Percentiles rank a stretch among this genome's conserved stretches.
These are phyloP conservation scores for Colletotrichum tabaci DNA, from an alignment of 2,329 filamentous ascomycete species.

Conservation along the genomic window DNA sequence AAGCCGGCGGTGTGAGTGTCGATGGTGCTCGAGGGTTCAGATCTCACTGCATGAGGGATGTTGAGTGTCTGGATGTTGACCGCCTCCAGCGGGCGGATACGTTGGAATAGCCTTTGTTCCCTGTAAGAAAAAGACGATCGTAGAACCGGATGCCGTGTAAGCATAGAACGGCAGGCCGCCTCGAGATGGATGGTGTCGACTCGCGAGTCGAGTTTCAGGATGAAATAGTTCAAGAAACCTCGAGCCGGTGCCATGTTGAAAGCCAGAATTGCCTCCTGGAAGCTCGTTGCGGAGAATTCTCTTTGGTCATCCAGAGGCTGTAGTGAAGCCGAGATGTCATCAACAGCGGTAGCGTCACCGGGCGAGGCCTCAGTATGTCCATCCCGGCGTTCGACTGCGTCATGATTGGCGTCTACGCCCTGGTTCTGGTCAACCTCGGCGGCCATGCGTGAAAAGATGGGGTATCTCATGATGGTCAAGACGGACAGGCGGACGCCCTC, in stretches of 20 bases:
- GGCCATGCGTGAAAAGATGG: not conserved
- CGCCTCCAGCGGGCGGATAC: not conserved
- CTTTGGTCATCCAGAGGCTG: not conserved
- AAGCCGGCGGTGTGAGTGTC: not conserved
- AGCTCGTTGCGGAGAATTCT: constrained; percentile 1
- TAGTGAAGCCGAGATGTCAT: too few species aligned
- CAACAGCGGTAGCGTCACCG: too few species aligned
- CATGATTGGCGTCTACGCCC: too few species aligned
- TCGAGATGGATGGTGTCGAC: not conserved
- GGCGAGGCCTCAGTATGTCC: too few species aligned
- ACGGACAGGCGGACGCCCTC: not conserved
- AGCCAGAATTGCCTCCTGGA: not conserved
- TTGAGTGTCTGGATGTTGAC: not conserved
- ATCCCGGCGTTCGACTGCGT: too few species aligned
- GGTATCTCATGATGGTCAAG: not conserved
- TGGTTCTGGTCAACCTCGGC: too few species aligned
- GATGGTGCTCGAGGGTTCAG: not conserved
- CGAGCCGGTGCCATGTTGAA: not conserved
- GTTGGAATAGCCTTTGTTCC: not conserved
- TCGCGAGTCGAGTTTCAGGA: not conserved
- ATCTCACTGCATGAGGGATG: not conserved
- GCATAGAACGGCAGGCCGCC: not conserved
- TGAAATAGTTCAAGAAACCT: constrained; percentile 4
- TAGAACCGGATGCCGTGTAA: not conserved
- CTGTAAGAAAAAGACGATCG: not conserved